Evolutionary conservation across 2,329 filamentous ascomycete species (phyloP), one percentile per base, ranked within the genome.

Genomic region (Neopestalotiopsis sp.): DNA sequence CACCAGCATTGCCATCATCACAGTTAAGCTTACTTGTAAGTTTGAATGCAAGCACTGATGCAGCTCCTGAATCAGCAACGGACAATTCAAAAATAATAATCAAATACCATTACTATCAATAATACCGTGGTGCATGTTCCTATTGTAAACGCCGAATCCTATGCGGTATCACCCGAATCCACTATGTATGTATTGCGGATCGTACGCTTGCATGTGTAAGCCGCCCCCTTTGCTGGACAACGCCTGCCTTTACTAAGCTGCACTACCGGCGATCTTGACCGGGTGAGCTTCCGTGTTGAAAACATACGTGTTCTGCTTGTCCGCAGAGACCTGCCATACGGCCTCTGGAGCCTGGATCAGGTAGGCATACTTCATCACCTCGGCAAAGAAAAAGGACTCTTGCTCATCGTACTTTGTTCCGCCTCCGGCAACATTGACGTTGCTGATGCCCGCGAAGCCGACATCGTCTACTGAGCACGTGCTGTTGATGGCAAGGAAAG

Each of bases 321-420:
- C 78, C 12, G 80, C 79, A 72, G 83, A 81, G 64, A 88, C 78
- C 76, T 88, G 86, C 74, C 84, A 85, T 4, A 78, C 76, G 2
- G 85, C 89, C 40, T 93, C 91, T 69, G 81, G 82, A 0, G 88
- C 85, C 76, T 90, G 89, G 69, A 93, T 92, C 74, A 97, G 78
- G 81, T 93, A 97, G 68, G 87, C 84, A 78, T 97, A 97, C 85
- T 97, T 97, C 79, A 97, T 78, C 71, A 94, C 92, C 83, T 97
- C 94, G 0, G 94, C 94, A 78, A 97, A 94, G 84, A 92, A 91
- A 82, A 96, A 97, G 75, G 92, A 95, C 81, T 97, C 93, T 84
- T 95, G 92, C 78, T 91, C 91, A 78, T 97, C 89, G 57, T 80
- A 79, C 69, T 86, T 89, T 0, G 81, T 79, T 1, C 92, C 92